Evolutionary conservation across 163 green algal genomes (phyloP).

Genomic region (Coccomyxa subellipsoidea): DNA sequence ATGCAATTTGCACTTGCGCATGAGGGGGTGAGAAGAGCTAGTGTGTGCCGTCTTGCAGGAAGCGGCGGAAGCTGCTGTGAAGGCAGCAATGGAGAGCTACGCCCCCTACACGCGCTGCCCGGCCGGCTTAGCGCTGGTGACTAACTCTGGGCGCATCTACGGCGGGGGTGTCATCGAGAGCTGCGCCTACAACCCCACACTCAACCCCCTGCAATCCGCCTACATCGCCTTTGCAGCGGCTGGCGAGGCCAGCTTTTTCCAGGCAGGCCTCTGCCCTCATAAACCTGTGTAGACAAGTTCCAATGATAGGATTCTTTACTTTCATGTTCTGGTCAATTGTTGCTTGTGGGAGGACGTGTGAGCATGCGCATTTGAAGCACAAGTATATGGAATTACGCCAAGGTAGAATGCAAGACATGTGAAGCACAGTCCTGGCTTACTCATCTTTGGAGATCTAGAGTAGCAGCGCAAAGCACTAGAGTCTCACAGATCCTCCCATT

Average conservation of each 20-base stretch:
- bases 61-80: not conserved
- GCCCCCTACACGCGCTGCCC: slow-evolving; percentile 84
- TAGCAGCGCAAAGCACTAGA: no score
- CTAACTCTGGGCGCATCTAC: slow-evolving; percentile 56
- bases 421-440: no score
- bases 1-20: no score
- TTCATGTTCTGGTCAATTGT: no score
- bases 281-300: not conserved
- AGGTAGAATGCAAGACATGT: no score
- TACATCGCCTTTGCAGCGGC: slow-evolving; percentile 60
- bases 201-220: slow-evolving; percentile 85
- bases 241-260: slow-evolving; percentile 43
- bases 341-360: no score
- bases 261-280: slow-evolving; percentile 4
- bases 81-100: slow-evolving; percentile 56
- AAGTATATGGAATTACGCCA: no score
- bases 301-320: not conserved
- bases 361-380: no score
- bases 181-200: slow-evolving; percentile 91
- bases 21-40: no score
- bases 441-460: no score
- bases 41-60: no score
- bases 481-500: no score
- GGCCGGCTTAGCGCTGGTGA: slow-evolving; percentile 71
- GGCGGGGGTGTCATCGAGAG: slow-evolving; percentile 82